Evolutionary conservation across 129 eudicot species (phyloP).

Genomic region (Flaveria trinervia): DNA sequence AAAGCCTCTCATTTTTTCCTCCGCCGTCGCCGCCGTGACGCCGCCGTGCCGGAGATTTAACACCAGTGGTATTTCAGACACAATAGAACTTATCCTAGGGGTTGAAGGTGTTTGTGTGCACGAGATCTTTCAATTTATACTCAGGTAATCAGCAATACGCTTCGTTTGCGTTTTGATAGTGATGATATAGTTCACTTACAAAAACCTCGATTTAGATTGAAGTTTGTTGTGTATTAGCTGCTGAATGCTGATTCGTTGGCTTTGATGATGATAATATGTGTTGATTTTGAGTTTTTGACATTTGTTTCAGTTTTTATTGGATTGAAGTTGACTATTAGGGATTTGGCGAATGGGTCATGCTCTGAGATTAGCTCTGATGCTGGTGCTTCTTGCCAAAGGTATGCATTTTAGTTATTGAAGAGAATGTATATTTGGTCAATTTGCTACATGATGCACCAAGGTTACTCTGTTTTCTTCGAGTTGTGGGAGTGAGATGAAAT

Average conservation of each 20-base stretch:
- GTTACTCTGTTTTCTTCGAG: too few relatives aligned
- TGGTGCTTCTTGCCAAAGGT: conserved; percentile 48
- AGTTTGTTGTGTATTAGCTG: not conserved
- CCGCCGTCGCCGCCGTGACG: not conserved
- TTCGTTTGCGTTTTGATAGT: not conserved
- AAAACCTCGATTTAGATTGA: not conserved
- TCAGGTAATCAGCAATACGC: not conserved
- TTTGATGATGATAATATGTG: not conserved
- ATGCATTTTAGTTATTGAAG: not conserved
- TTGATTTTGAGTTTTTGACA: not conserved
- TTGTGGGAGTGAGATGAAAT: not conserved
- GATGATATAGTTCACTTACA: not conserved
- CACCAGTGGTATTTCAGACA: not conserved
- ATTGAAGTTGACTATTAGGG: conserved; percentile 23
- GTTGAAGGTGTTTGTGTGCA: not conserved
- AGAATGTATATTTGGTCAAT: not conserved
- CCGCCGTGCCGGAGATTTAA: not conserved
- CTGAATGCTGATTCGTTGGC: not conserved
- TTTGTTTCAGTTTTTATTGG: conserved; percentile 21
- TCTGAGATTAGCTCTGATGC: conserved; percentile 37
- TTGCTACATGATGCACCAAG: not conserved
- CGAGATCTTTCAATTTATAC: not conserved
- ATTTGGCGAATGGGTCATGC: conserved; percentile 43
- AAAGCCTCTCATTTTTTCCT: not conserved
- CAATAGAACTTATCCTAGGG: not conserved